Base-by-base conservation (phyloP, 768 basidiomycete genomes). In the Pleurotus ostreatus region DNA sequence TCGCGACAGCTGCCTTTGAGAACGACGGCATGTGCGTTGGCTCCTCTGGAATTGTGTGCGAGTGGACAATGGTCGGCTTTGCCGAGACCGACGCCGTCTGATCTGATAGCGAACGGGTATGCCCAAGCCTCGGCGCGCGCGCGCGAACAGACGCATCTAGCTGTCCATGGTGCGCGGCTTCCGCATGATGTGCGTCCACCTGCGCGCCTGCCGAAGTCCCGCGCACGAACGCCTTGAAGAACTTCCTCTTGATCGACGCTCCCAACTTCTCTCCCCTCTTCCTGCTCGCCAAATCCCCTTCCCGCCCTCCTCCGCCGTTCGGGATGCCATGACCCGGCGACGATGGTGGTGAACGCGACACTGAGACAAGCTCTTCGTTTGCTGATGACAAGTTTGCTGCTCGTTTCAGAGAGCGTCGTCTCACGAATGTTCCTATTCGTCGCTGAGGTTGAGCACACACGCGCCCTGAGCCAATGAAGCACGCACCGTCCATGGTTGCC, bases 191-290 rank as follows among this genome's bases (percentile, higher is more conserved):
- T 30, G 11, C 30, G 30, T 9, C 8, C 26, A 37, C 25, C 4
- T 2, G 7, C 18, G 26, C 26, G 5, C 26, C 38, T 18, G 20
- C 51, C 22, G 51, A 22, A 18, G 51, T 11, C 2, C 51, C 39
- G 18, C 51, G 51, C 18, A 53, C 26, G n/a, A 67, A 70, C 46
- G 65, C 65, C 13, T 69, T 67, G 38, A 78, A 67, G 38, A 78
- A 68, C 26, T 69, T 67, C 30, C 67, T 63, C n/a, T 70, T 68
- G 48, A 78, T 65, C 11, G 75, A 72, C 30, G 67, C 61, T 9
- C 67, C 65, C 9, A 73, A 57, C 39, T 53, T 53, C 22, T 53
- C 51, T 15, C 51, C 51, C 25, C 51, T 37, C n/a, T 53, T 53
- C 39, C 51, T 53, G 0, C 22, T 15, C 5, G 51, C 51, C n/a